Conservation (phyloP, 805 yeast species). For the Wickerhamomyces alni region DNA sequence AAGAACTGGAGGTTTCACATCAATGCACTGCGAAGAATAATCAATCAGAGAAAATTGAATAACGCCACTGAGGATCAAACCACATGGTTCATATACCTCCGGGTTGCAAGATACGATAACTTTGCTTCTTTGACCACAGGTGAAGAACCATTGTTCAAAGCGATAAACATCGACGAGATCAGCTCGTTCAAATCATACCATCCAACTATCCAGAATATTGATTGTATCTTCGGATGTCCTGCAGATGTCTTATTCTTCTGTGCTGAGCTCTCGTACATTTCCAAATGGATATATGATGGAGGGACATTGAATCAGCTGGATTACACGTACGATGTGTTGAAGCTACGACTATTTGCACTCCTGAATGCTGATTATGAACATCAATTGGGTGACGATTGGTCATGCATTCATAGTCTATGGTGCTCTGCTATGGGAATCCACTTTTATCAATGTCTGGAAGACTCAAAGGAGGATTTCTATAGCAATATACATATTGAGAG, state of each 20-base stretch:
- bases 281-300: neutral
- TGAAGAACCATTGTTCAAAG: slow-evolving; percentile 8
- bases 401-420: neutral
- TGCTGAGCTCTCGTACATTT: slow-evolving; percentile 5
- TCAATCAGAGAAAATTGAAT: slow-evolving; percentile 3
- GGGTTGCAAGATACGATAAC: slow-evolving; percentile 11
- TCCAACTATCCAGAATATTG: slow-evolving; percentile 9
- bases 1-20: slow-evolving; percentile 10
- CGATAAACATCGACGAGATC: neutral
- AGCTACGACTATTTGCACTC: slow-evolving; percentile 1
- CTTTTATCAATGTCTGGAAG: slow-evolving; percentile 1
- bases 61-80: slow-evolving; percentile 4
- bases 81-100: slow-evolving; percentile 8
- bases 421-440: slow-evolving; percentile 1
- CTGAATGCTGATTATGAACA: neutral
- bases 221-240: slow-evolving; percentile 12
- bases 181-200: slow-evolving; percentile 4
- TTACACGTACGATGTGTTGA: slow-evolving; percentile 1
- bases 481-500: slow-evolving; percentile 2
- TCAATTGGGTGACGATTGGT: slow-evolving; percentile 1
- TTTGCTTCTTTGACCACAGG: slow-evolving; percentile 12
- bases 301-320: slow-evolving; percentile 1
- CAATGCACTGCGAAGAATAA: slow-evolving; percentile 6
- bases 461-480: slow-evolving; percentile 1
- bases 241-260: slow-evolving; percentile 7